Evolutionary conservation across 495 filamentous ascomycete species (phyloP), one percentile per base, ranked within the genome.

Genomic region (Beverwykella pulmonaria): DNA sequence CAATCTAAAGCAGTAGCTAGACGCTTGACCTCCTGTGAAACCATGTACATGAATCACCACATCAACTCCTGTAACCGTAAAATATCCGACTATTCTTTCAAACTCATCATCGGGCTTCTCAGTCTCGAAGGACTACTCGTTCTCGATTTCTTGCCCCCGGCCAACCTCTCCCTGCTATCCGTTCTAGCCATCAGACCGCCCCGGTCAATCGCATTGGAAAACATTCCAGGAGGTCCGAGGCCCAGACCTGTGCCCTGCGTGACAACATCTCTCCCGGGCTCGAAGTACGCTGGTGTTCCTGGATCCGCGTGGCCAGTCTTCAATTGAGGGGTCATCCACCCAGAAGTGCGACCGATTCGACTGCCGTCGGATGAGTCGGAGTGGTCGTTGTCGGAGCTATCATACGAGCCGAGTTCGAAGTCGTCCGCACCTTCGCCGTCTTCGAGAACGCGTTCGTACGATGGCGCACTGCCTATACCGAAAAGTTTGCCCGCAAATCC

Each of bases 361-460:
- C 78, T 80, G 20, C 79, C 77, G 32, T 83, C 84, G 61, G 79
- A 82, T 61, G 79, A 81, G 63, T 86, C 83, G 1, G 83, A 85
- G 49, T 72, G 66, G 10, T 69, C 71, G 19, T 73, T 65, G 30
- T 68, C 65, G 1, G 67, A 65, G 20, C 25, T 22, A 32, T 82
- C 79, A 26, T 81, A 82, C 36, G 79, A 79, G 25, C 63, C 61
- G n/a, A 73, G 59, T 52, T 74, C 71, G 59, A 71, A 71, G 12
- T 89, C 86, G 32, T 75, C 72, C 36, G 82, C 76, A 1, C 72
- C 77, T 2, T 82, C 82, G 12, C 90, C 93, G 63, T 91, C 89
- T 75, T 97, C 92, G 53, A 96, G 77, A 14, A 97, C 89, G 19
- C 91, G 87, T 75, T 97, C 92, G 69, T 97, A 97, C 9, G 84